Base-by-base conservation (phyloP, 2,329 filamentous ascomycete genomes). In the Pseudopyrenochaeta lycopersici region DNA sequence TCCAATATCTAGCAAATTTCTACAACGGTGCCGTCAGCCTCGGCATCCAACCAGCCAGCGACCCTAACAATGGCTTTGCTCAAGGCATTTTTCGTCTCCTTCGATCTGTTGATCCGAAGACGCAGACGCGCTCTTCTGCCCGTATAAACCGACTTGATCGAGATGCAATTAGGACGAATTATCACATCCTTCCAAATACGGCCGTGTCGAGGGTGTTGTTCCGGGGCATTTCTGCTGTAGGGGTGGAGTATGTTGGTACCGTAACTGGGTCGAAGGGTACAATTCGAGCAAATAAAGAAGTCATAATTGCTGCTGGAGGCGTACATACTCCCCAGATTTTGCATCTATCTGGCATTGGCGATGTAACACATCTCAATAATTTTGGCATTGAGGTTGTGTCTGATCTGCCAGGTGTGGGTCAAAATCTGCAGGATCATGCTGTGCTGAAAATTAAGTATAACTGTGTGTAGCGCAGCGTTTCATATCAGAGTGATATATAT, bases 271-370 rank as follows among this genome's bases (percentile, higher is more conserved):
- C 49, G 0, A 57, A 14, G n/a, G 43, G 48, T 20, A 49, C 21
- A 3, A 49, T 66, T 18, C 39, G 11, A 10, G 67, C 67, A 4
- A 53, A 23, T 2, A 67, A 64, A 40, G 86, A 89, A 60, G 79
- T 88, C 10, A 80, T 89, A 20, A 60, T 89, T 1, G 82, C 82
- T 4, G 84, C 84, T 1, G 87, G 87, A 1, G 80, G 77, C 23
- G 75, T 88, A 15, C 79, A 85, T 54, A 85, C 85, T 0, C 86
- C 87, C 0, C 84, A 88, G 64, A 71, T 89, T 3, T 77, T 89
- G 2, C 86, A 89, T 58, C 74, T 88, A 1, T 88, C 85, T 0
- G 86, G 87, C 0, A 79, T 89, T 33, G 87, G 87, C 3, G 7
- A 55, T 9, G 23, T 29, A 4, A 20, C 11, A 3, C 42, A 46